Base-by-base conservation (phyloP, 345 rosid species). In the Eucalyptus cladocalyx region DNA sequence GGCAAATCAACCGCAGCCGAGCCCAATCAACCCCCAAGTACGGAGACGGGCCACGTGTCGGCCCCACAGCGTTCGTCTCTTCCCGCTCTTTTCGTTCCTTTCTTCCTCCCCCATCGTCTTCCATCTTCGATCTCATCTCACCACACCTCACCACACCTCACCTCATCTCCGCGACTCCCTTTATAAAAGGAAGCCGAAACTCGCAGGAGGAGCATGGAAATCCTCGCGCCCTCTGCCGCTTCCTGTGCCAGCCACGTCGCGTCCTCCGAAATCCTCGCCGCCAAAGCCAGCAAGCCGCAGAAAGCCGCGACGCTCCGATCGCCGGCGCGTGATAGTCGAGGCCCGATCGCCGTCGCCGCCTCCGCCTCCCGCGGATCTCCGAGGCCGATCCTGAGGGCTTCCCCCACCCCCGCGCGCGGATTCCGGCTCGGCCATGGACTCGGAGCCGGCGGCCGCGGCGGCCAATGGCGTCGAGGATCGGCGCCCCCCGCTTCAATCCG, bases 371-470 rank as follows among this genome's bases (percentile, higher is more conserved):
- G 43, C 6, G 23, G 80, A 69, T 34, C 80, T 19, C 80, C 80
- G 80, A 32, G 43, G 24, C 9, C 43, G 42, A 34, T 69, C 80
- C 21, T 17, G 43, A 69, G 43, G 8, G 26, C 23, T 37, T 19
- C 15, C 28, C n/a, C 58, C 26, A 21, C 58, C 58, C 58, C 58
- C 58, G 26, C 11, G 34, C 80, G 40, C 40, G 40, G 37, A 67
- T 67, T 67, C 19, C 40, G 80, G 80, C 80, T 67, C 89, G 87
- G 87, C 87, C 87, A 92, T 95, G 96, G 93, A 92, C 76, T 47
- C 93, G 23, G 88, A 89, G 56, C 67, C 42, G 51, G n/a, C 80
- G 37, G 51, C 54, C 19, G 30, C 88, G 49, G 40, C 89, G 62
- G 86, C 93, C 34, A 58, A 90, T 51, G 88, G 91, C 89, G 76